Evolutionary conservation across 768 basidiomycete species (phyloP).

Genomic region (Trametopsis cervina): DNA sequence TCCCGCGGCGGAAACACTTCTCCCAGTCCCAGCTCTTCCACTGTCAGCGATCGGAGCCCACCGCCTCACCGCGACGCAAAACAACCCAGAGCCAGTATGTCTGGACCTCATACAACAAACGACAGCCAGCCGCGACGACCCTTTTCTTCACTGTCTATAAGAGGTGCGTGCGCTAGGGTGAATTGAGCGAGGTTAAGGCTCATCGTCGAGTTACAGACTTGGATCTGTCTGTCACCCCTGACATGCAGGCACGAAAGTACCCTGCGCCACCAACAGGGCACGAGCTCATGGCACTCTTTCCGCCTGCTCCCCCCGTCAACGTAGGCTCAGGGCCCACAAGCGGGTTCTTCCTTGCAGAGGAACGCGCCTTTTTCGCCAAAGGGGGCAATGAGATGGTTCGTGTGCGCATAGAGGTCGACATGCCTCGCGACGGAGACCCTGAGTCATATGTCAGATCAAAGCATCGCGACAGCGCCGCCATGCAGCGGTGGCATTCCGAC

Average conservation of each 20-base stretch:
- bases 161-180: constrained; percentile 47
- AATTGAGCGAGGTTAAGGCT: background rate
- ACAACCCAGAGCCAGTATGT: too few relatives aligned
- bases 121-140: constrained; percentile 45
- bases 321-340: constrained; percentile 61
- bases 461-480: constrained; percentile 21
- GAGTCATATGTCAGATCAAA: background rate
- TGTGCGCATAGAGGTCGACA: constrained; percentile 64
- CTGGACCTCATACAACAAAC: too few relatives aligned
- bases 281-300: constrained; percentile 82
- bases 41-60: constrained; percentile 36
- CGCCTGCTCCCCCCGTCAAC: constrained; percentile 58
- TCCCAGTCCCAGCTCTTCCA: constrained; percentile 41
- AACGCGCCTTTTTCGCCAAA: constrained; percentile 76
- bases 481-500: constrained; percentile 13
- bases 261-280: constrained; percentile 77
- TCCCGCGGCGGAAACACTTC: constrained; percentile 42
- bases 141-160: constrained; percentile 54
- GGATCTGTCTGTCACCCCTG: constrained; percentile 50
- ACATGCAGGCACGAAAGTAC: constrained; percentile 47
- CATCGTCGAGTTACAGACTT: constrained; percentile 52
- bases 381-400: constrained; percentile 74
- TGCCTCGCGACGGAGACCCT: constrained; percentile 22
- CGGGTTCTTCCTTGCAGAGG: constrained; percentile 67
- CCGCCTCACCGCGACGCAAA: constrained; percentile 24